Base-by-base conservation (phyloP, 345 rosid genomes). In the Syzygium aqueum region DNA sequence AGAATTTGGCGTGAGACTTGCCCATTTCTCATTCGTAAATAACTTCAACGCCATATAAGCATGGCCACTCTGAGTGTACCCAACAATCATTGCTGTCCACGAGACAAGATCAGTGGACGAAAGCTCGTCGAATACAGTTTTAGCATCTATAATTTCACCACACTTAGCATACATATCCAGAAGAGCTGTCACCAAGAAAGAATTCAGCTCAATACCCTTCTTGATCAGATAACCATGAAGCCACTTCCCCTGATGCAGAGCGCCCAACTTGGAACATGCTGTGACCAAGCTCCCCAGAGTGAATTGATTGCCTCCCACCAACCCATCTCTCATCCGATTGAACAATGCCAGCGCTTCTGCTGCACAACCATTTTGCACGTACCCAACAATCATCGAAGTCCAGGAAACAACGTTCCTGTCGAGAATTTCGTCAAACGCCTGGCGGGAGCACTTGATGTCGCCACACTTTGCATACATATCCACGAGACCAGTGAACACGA, bases 41-140 rank as follows among this genome's bases (percentile, higher is more conserved):
- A 97, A 89, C 77, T 92, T 90, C 86, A 96, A 53, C 49, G 95
- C 99, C 90, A 92, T 90, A 28, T 77, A 3, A 12, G 95, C 91
- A 85, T 56, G 85, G 28, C 93, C 96, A 67, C 90, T 93, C 52
- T 97, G 98, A 4, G 94, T 91, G 87, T 93, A 95, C 11, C 98
- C 98, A n/a, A 94, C 97, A 92, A 97, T 94, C 96, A 97, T 93
- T 28, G 99, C 95, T 33, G 97, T 97, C 99, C 98, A 96, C 77
- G 93, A 90, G 84, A 94, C 94, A 4, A 93, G 89, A 92, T 95
- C 97, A 73, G 89, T 85, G 61, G 86, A 88, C 61, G 92, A 87
- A 88, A 93, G 87, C 57, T 92, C 91, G 59, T 90, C 87, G 86
- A 96, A 94, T 23, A 95, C 90, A 15, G 88, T 90, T 61, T 92